Evolutionary conservation across 495 filamentous ascomycete species (phyloP), one percentile per base, ranked within the genome.

Genomic region (Jackrogersella multiformis): DNA sequence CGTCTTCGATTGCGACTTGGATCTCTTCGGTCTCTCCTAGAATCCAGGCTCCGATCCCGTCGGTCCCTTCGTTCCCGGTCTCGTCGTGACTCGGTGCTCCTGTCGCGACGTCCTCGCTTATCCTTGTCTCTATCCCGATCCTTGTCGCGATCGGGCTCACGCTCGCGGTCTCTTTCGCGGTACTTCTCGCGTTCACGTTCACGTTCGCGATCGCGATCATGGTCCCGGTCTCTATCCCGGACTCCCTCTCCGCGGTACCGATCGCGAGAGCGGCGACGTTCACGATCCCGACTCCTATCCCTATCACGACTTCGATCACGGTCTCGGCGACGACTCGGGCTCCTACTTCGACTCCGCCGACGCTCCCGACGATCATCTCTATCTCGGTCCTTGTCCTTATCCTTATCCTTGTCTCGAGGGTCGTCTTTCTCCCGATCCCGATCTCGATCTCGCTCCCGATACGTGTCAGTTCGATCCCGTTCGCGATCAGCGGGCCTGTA

Each of bases 201-300:
- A 36, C 74, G 66, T 18, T 76, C 72, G 5, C 68, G 48, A n/a
- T 71, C 68, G 1, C 64, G 52, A 23, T 68, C 68, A 21, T 44
- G 41, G 34, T 76, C 72, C 7, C 70, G 56, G 13, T 71, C 75
- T 34, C 67, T 61, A 15, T 71, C 73, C 16, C 59, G 63, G n/a
- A 66, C 30, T 21, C 58, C 71, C 12, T 73, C 73, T 15, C 74
- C 70, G 23, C 71, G 71, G 48, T 70, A 59, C 36, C 66, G 49
- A 54, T 68, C 64, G 21, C 74, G 66, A 57, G 64, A 54, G 70
- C 77, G 69, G 8, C 51, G 82, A 71, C 15, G 80, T 78, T 74
- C 71, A 4, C 35, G 82, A 45, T 80, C 79, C 48, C 74, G 61
- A 7, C 78, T 78, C 54, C 73, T 77, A 21, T 84, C 80, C 67